Evolutionary conservation across 306 rosid genomes (phyloP), one percentile per base, ranked within the genome.

Genomic region (Alnus glutinosa): DNA sequence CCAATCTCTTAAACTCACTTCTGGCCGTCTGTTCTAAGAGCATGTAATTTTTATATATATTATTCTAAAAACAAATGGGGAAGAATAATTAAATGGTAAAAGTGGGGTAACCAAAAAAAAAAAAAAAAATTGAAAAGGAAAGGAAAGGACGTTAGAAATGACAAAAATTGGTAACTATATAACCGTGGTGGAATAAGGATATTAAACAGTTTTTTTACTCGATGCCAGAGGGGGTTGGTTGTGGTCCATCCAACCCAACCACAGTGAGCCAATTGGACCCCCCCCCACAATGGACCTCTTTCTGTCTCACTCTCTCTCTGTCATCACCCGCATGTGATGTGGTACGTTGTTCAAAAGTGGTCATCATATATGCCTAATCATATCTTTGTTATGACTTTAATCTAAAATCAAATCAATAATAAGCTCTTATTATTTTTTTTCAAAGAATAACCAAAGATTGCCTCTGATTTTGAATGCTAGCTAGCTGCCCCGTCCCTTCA

Each of bases 341-440:
- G 69, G n/a, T 44, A 79, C 78, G 86, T 81, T 19, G 58, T 80
- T 66, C 62, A 86, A 87, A 87, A 85, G 92, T 70, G 87, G 64
- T 67, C 50, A 77, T 88, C 90, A 73, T 73, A 73, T 73, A 84
- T 59, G 76, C 76, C 57, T 78, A 79, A 79, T 85, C 81, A 83
- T 83, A 73, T 54, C 71, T 44, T 44, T 68, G 75, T 52, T 58
- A 70, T 57, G 85, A 80, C 85, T 46, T 71, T 28, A 67, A 59
- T 75, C 76, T 77, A 69, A 30, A 39, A 78, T 13, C 46, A 58
- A 77, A 78, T 44, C 52, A 23, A 23, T 23, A 23, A 23, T 23
- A 7, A 48, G 12, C 51, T 48, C 4, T 9, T 19, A 64, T 12
- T 75, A 64, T 81, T 66, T 76, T 52, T 32, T 81, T 48, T 83